These are phyloP conservation scores for Talaromyces sp. DNA, from an alignment of 2,329 filamentous ascomycete species.

Conservation along the genomic window DNA sequence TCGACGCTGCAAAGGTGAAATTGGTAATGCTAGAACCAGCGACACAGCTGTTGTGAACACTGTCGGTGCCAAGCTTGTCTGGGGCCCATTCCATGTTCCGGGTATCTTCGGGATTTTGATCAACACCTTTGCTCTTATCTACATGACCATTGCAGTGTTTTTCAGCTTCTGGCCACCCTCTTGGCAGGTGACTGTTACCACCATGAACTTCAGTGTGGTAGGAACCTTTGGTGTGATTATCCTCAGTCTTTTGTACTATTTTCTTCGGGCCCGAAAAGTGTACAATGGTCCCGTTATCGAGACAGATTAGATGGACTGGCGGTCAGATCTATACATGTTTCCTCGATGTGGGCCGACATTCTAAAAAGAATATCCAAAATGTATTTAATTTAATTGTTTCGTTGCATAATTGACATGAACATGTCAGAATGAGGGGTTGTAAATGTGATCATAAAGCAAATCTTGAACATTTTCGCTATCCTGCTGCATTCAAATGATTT, in stretches of 20 bases:
- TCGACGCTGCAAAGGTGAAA: neutral
- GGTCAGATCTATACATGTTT: too few species aligned
- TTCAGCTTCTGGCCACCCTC: constrained; percentile 53
- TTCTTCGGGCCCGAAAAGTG: constrained; percentile 31
- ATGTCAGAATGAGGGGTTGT: too few species aligned
- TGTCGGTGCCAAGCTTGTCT: constrained; percentile 30
- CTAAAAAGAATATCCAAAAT: too few species aligned
- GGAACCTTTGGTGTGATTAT: constrained; percentile 47
- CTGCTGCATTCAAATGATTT: too few species aligned
- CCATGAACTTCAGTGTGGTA: constrained; percentile 53
- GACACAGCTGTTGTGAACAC: constrained; percentile 27
- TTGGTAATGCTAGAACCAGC: neutral
- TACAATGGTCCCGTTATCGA: neutral
- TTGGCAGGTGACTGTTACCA: constrained; percentile 38
- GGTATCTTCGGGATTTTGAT: constrained; percentile 43
- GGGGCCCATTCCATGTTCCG: constrained; percentile 33
- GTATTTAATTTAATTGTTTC: too few species aligned
- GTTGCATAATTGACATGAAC: too few species aligned
- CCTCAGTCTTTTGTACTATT: constrained; percentile 46
- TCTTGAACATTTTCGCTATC: too few species aligned
- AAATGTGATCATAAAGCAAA: too few species aligned
- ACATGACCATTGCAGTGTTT: constrained; percentile 51
- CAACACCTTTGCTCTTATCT: constrained; percentile 49
- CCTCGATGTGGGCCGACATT: too few species aligned
- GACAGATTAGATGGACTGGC: constrained; percentile 3